Percentiles rank a stretch among this genome's conserved stretches.
Conservation (phyloP, 2,329 filamentous ascomycete genomes). For the Sclerotinia spermophila region DNA sequence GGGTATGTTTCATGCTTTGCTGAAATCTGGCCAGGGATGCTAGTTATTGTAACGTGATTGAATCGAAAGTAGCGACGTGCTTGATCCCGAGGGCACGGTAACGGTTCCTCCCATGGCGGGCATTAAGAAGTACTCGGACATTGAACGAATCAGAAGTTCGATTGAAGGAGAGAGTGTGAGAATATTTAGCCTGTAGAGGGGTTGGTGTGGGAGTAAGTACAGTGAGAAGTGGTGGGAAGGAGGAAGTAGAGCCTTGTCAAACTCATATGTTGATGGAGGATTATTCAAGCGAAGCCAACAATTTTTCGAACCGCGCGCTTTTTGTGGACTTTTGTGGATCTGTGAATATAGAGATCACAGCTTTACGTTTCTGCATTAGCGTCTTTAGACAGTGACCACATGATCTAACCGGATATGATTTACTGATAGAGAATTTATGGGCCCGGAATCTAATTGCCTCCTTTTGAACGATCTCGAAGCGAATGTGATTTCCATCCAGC, state of each 20-base stretch:
- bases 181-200: background rate
- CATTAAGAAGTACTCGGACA: background rate
- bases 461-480: background rate
- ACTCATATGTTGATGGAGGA: constrained; percentile 7
- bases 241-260: constrained; percentile 7
- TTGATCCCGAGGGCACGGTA: constrained; percentile 15
- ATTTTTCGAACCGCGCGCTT: constrained; percentile 11
- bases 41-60: constrained; percentile 4
- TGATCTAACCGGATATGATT: background rate
- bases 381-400: background rate
- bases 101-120: background rate
- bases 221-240: background rate
- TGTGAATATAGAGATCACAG: constrained; percentile 1
- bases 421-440: background rate
- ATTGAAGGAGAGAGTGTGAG: constrained; percentile 3
- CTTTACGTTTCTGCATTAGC: constrained; percentile 8
- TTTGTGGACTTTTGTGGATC: constrained; percentile 10
- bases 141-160: constrained; percentile 1
- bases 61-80: constrained; percentile 6
- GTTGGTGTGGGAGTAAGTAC: background rate
- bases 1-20: constrained; percentile 10
- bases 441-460: background rate
- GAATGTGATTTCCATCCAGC: background rate
- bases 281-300: constrained; percentile 11
- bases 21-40: background rate